Evolutionary conservation across 129 eudicot genomes (phyloP).

Genomic region (Flaveria ramosissima): DNA sequence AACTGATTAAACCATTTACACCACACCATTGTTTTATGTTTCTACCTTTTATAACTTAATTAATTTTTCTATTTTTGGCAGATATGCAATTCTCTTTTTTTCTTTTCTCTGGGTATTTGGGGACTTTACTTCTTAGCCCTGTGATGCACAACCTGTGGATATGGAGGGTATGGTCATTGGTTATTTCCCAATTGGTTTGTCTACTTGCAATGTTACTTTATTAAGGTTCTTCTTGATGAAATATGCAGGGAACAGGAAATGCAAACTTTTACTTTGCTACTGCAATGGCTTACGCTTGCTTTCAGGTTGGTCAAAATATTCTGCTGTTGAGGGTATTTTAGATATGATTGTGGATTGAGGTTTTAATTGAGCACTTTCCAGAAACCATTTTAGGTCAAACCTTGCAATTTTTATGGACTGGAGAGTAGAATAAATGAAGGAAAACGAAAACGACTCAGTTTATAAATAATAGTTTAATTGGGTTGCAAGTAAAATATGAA

Average conservation of each 20-base stretch:
- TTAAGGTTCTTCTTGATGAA: constrained; percentile 26
- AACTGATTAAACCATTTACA: background rate
- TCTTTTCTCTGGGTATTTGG: constrained; percentile 83
- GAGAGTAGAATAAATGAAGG: background rate
- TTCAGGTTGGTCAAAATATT: constrained; percentile 63
- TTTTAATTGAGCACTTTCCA: background rate
- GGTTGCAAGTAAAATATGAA: background rate
- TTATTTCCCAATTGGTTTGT: background rate
- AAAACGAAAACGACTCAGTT: background rate
- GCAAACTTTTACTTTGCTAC: constrained; percentile 97
- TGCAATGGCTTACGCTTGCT: constrained; percentile 95
- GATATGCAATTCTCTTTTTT: constrained; percentile 94
- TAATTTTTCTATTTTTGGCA: constrained; percentile 39
- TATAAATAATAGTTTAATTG: background rate
- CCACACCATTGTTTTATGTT: background rate
- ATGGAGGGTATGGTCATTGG: constrained; percentile 80
- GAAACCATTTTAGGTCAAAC: background rate
- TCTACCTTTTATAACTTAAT: constrained; percentile 8
- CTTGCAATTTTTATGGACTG: constrained; percentile 4
- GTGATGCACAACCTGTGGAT: constrained; percentile 98
- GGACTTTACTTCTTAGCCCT: constrained; percentile 90
- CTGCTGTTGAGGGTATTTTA: background rate
- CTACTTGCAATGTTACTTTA: constrained; percentile 14
- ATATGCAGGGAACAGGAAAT: constrained; percentile 91
- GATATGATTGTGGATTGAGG: background rate